phyloP scores from a whole-genome alignment of 192 early-diverging fungal genomes.

The Geranomyces variabilis region DNA sequence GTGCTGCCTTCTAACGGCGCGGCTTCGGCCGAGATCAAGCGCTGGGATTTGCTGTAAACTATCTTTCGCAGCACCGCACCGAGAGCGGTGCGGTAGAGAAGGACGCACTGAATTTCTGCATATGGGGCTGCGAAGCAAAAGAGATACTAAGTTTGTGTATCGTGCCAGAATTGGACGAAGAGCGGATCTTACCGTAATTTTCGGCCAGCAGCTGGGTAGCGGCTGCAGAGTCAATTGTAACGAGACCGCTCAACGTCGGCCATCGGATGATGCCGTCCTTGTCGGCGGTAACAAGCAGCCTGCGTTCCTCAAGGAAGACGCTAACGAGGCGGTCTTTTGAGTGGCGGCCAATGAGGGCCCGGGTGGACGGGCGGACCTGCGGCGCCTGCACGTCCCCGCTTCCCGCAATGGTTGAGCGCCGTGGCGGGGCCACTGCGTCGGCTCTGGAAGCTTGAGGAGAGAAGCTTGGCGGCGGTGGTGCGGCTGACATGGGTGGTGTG shows the following conservation, averaged over 20 bases:
- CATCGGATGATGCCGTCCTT: constrained; percentile 7
- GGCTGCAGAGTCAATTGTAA: constrained; percentile 19
- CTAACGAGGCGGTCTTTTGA: constrained; percentile 28
- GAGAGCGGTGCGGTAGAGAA: constrained; percentile 20
- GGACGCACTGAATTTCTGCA: constrained; percentile 22
- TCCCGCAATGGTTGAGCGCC: background rate
- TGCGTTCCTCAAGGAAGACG: constrained; percentile 31
- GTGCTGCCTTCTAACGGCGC: constrained; percentile 1
- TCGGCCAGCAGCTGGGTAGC: constrained; percentile 3
- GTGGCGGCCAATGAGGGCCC: constrained; percentile 30
- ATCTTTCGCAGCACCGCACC: constrained; percentile 17
- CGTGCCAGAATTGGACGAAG: too few relatives aligned
- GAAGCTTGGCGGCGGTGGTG: background rate
- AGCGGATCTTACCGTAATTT: constrained; percentile 6
- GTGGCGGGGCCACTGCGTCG: background rate
- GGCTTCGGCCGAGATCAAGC: background rate
- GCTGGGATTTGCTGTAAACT: constrained; percentile 10
- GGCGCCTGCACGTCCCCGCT: background rate
- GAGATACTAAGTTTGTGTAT: too few relatives aligned
- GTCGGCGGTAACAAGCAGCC: background rate
- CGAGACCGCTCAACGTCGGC: constrained; percentile 21
- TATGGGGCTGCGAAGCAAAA: constrained; percentile 12
- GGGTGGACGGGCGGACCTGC: constrained; percentile 9
- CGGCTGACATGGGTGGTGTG: background rate
- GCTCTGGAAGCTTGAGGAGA: background rate